These are phyloP conservation scores for Mrakia gelida DNA, from an alignment of 768 basidiomycete genomes.

Conservation along the genomic window DNA sequence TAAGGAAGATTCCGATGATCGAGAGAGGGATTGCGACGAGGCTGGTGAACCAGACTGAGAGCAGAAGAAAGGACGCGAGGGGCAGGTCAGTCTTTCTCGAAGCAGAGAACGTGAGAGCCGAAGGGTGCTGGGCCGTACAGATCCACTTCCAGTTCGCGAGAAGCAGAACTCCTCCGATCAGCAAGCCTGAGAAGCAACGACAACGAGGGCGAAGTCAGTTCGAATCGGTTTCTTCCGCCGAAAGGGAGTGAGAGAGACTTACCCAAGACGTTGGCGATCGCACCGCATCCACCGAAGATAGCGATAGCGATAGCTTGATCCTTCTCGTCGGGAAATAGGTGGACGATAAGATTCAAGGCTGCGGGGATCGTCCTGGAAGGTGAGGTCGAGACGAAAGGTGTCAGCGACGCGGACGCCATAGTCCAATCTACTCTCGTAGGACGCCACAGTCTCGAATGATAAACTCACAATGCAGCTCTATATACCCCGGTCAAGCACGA, in stretches of 20 bases:
- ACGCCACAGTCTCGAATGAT: too few relatives aligned
- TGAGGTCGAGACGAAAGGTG: too few relatives aligned
- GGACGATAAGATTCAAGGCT: conserved; percentile 41
- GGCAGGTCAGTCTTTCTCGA: too few relatives aligned
- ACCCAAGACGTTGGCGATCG: conserved; percentile 19
- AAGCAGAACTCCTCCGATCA: conserved; percentile 33
- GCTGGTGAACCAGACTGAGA: conserved; percentile 33
- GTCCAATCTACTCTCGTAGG: too few relatives aligned
- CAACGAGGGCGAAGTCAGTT: too few relatives aligned
- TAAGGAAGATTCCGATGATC: conserved; percentile 12
- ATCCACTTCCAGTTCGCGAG: conserved; percentile 40
- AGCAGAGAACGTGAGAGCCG: too few relatives aligned
- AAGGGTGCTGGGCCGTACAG: neutral
- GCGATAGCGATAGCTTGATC: conserved; percentile 35
- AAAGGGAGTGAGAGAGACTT: too few relatives aligned
- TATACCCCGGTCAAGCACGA: neutral
- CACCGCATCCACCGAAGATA: neutral
- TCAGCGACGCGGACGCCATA: too few relatives aligned
- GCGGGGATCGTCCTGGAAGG: conserved; percentile 52
- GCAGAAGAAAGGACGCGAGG: too few relatives aligned
- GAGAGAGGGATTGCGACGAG: conserved; percentile 18
- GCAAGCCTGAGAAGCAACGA: neutral
- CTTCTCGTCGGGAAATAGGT: conserved; percentile 32
- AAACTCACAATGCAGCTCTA: too few relatives aligned
- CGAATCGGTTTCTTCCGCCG: too few relatives aligned